These are phyloP conservation scores for Pyronema domesticum DNA, from an alignment of 495 filamentous ascomycete species.

Conservation along the genomic window DNA sequence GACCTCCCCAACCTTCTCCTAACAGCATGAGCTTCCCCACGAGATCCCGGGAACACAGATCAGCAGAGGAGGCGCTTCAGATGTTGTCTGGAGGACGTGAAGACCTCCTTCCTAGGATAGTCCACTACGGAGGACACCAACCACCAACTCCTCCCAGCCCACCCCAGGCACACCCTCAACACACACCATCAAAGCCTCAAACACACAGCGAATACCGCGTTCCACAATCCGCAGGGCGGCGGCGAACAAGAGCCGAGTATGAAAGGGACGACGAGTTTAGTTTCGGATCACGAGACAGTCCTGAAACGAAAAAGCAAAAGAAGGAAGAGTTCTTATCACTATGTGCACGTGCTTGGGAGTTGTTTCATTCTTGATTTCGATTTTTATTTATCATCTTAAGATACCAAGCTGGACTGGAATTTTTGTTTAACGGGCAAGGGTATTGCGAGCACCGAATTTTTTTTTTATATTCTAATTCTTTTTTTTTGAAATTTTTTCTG, in stretches of 20 bases:
- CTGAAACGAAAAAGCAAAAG: constrained; percentile 70
- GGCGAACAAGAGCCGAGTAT: constrained; percentile 71
- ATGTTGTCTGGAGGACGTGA: constrained; percentile 79
- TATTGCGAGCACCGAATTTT: no score
- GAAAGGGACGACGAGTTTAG: constrained; percentile 54
- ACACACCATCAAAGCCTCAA: constrained; percentile 28
- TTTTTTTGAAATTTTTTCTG: no score
- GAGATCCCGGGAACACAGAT: constrained; percentile 74
- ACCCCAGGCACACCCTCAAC: constrained; percentile 26
- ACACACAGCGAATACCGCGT: constrained; percentile 20
- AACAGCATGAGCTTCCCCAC: constrained; percentile 37
- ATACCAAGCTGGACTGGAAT: neutral
- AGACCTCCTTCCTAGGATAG: constrained; percentile 76
- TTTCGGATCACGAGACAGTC: constrained; percentile 60
- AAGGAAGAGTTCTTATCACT: constrained; percentile 82
- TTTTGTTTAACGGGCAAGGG: no score
- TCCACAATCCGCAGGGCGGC: constrained; percentile 39
- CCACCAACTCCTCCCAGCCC: constrained; percentile 90
- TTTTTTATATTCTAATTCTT: no score
- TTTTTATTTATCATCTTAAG: no score
- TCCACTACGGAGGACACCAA: constrained; percentile 72
- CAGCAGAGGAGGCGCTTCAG: constrained; percentile 84
- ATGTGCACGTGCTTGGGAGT: constrained; percentile 82
- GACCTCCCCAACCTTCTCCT: constrained; percentile 60
- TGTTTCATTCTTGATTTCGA: constrained; percentile 64